These are phyloP conservation scores for Sporothrix phasma DNA, from an alignment of 2,329 filamentous ascomycete species.

Conservation along the genomic window DNA sequence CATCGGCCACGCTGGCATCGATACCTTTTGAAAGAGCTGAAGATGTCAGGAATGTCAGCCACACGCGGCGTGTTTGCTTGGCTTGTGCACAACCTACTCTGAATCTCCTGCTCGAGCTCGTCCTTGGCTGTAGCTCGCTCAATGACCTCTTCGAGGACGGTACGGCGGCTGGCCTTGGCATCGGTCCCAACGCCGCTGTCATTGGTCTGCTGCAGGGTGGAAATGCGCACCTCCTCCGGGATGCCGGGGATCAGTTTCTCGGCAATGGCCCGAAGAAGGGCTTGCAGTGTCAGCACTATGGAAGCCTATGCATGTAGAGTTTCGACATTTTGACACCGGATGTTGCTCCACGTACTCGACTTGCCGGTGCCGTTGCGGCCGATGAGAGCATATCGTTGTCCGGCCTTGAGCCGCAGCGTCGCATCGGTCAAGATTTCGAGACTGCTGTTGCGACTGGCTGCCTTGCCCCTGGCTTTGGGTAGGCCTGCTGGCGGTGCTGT, in stretches of 20 bases:
- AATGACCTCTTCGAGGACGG: conserved; percentile 60
- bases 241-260: conserved; percentile 72
- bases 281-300: conserved; percentile 29
- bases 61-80: neutral
- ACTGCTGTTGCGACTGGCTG: conserved; percentile 34
- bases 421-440: conserved; percentile 63
- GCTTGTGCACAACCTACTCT: neutral
- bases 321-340: neutral
- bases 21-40: conserved; percentile 9
- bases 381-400: conserved; percentile 65
- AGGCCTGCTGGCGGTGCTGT: conserved; percentile 24
- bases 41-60: neutral
- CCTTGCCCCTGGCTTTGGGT: conserved; percentile 41
- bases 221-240: conserved; percentile 52
- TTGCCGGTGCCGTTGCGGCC: conserved; percentile 78
- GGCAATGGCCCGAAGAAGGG: conserved; percentile 63
- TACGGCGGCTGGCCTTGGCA: conserved; percentile 20
- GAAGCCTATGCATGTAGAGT: neutral
- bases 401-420: conserved; percentile 60
- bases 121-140: conserved; percentile 48
- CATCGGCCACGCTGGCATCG: conserved; percentile 5
- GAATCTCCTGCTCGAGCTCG: conserved; percentile 49
- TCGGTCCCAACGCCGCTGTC: conserved; percentile 27
- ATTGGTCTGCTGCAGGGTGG: conserved; percentile 59
- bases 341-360: conserved; percentile 46